Evolutionary conservation across 75 land plant genomes (phyloP), one percentile per base, ranked within the genome.

Genomic region (Isoetes taiwanensis): DNA sequence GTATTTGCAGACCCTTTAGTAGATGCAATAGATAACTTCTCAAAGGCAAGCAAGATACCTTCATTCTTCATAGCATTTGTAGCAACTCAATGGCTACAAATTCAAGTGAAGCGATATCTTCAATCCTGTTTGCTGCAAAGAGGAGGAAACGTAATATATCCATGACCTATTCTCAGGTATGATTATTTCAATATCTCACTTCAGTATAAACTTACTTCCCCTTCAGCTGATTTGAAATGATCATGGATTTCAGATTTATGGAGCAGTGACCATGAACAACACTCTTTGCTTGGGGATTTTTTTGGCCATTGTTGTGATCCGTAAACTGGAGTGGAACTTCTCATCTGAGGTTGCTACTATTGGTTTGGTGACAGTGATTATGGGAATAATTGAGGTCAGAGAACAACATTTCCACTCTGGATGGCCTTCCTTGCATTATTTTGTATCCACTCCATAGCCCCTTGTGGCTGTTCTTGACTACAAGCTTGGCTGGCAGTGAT

Each of bases 191-290:
- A n/a, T 6, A 46, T 46, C 24, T 5, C 30, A 32, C 66, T n/a
- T 28, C 34, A n/a, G 4, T 16, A 24, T 39, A 27, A 4, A 57
- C 28, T 1, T 21, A 2, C 23, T 23, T 33, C 1, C 19, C n/a
- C 8, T 46, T 46, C 27, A 10, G 17, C 1, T 28, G 58, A n/a
- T n/a, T 30, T 56, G 37, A 20, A 20, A 28, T 28, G 46, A 3
- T 34, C 48, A 35, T 21, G 6, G 8, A 11, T 19, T 69, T 56
- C 66, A 78, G 81, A 57, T 78, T 16, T 78, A 78, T 54, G 81
- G 81, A 0, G 68, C 67, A 1, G 81, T 74, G n/a, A 74, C 77
- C 4, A 73, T 78, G 76, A 78, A 64, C 52, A 78, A 78, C 26
- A 28, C 63, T 4, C 62, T 78, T 12, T 65, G 72, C 29, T 57